Evolutionary conservation across 169 alveolate genomes (phyloP), one percentile per base, ranked within the genome.

Genomic region (Eimeria zaria): DNA sequence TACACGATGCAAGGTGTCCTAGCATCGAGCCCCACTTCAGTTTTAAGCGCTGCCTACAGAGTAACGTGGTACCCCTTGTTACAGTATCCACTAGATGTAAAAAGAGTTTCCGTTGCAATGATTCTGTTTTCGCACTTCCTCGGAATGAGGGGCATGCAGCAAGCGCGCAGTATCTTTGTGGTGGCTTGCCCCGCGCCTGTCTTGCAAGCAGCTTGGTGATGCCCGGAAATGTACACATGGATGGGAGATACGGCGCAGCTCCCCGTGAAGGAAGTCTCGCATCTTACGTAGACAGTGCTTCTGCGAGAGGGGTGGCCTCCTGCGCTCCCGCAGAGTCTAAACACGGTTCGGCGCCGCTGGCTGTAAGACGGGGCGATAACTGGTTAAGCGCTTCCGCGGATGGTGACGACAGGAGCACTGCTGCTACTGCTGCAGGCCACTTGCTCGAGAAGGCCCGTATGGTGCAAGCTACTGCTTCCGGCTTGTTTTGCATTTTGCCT

Each of bases 121-220:
- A 20, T 53, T 81, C 90, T 2, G 71, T 22, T 46, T 39, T 1
- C 46, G 71, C 90, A 53, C 30, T n/a, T 20, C 53, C 33, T 30
- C 55, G 71, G 51, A 53, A 51, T n/a, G 48, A n/a, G 71, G 69
- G 46, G 51, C 73, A 1, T 30, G 51, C 90, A 12, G 51, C n/a
- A n/a, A n/a, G 33, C 33, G 55, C 67, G 41, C 81, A 55, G 24
- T 85, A 22, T 36, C 41, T 60, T 11, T 33, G 80, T 55, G 55
- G 92, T 48, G 74, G 92, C 39, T 85, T 85, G 92, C 92, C 92
- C 8, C 92, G 92, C 74, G 92, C 64, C 30, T 14, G 55, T 58
- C 80, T 55, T n/a, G 92, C 92, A 48, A 60, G 81, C 80, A 58
- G 20, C 53, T 36, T 85, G 60, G 8, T 58, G 58, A 55, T 85